A percentile compares a stretch with the other conserved stretches of the same genome.
Conservation (phyloP, 1,284 basidiomycete species). For the Cutaneotrichosporon cutaneum region DNA sequence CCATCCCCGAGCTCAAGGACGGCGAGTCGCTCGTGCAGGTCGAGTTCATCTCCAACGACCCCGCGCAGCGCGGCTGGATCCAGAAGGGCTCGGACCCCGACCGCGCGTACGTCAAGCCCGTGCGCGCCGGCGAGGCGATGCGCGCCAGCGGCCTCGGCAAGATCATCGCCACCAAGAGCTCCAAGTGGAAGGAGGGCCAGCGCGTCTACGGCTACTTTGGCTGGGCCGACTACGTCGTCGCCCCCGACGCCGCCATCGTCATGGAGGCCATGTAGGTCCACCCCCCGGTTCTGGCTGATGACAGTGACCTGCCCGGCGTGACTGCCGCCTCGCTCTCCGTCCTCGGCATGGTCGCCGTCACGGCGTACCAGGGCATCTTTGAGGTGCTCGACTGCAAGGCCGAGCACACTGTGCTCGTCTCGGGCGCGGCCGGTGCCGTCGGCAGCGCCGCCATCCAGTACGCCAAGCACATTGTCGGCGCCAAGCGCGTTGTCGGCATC, state of each 20-base stretch:
- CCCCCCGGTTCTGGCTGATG: neutral
- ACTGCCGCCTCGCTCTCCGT: slow-evolving; percentile 31
- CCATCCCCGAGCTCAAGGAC: slow-evolving; percentile 35
- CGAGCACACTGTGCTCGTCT: slow-evolving; percentile 46
- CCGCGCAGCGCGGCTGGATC: slow-evolving; percentile 46
- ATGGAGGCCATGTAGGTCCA: slow-evolving; percentile 18
- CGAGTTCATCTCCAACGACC: slow-evolving; percentile 41
- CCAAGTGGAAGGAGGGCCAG: slow-evolving; percentile 35
- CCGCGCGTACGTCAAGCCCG: slow-evolving; percentile 32
- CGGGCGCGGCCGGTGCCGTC: slow-evolving; percentile 37
- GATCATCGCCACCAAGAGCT: slow-evolving; percentile 32
- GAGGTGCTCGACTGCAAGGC: slow-evolving; percentile 47
- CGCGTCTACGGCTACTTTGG: slow-evolving; percentile 26
- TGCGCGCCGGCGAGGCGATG: slow-evolving; percentile 36
- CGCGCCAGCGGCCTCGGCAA: slow-evolving; percentile 27
- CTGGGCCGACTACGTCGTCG: slow-evolving; percentile 44
- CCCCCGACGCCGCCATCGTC: slow-evolving; percentile 19
- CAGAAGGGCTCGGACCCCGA: slow-evolving; percentile 27
- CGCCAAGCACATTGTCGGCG: slow-evolving; percentile 53
- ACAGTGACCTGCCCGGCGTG: slow-evolving; percentile 21
- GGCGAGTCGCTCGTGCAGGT: slow-evolving; percentile 39
- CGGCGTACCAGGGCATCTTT: slow-evolving; percentile 48
- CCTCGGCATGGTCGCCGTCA: slow-evolving; percentile 40
- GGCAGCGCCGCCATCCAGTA: slow-evolving; percentile 44
- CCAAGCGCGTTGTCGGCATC: slow-evolving; percentile 56